Evolutionary conservation across 148 eudicot genomes (phyloP).

Genomic region (Linanthus parryae): DNA sequence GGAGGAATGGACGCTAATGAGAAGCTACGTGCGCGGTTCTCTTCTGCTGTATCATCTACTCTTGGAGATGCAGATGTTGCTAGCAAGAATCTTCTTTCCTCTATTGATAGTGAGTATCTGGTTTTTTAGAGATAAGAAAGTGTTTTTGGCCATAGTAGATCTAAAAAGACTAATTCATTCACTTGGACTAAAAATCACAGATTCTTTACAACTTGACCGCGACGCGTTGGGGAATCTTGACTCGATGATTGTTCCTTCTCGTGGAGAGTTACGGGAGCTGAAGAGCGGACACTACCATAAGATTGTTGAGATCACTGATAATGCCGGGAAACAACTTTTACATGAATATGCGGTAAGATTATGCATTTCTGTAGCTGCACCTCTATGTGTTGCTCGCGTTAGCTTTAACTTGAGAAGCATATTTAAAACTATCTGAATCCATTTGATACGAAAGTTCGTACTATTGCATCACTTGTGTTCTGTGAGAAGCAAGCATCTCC

Average conservation of each 20-base stretch:
- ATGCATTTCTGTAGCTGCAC: too few relatives aligned
- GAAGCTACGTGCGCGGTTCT: conserved; percentile 54
- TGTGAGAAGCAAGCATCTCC: too few relatives aligned
- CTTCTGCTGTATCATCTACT: conserved; percentile 78
- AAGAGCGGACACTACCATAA: conserved; percentile 79
- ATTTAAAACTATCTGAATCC: too few relatives aligned
- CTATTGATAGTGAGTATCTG: conserved; percentile 68
- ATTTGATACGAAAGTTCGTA: too few relatives aligned
- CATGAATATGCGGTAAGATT: conserved; percentile 71
- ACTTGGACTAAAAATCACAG: conserved; percentile 36
- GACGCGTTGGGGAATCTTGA: conserved; percentile 78
- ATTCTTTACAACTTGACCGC: conserved; percentile 78
- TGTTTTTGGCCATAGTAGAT: not conserved
- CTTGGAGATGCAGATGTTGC: conserved; percentile 59
- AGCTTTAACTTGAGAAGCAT: too few relatives aligned
- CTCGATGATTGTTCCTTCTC: conserved; percentile 83
- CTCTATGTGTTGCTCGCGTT: too few relatives aligned
- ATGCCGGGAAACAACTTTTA: conserved; percentile 85
- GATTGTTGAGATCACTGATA: conserved; percentile 76
- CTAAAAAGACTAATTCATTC: not conserved
- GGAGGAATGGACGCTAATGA: conserved; percentile 83
- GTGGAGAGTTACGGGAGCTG: conserved; percentile 77
- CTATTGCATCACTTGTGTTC: too few relatives aligned
- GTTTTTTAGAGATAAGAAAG: not conserved
- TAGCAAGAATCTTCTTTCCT: conserved; percentile 65